phyloP scores from a whole-genome alignment of 2,329 filamentous ascomycete species.

The Colletotrichum coccodes region DNA sequence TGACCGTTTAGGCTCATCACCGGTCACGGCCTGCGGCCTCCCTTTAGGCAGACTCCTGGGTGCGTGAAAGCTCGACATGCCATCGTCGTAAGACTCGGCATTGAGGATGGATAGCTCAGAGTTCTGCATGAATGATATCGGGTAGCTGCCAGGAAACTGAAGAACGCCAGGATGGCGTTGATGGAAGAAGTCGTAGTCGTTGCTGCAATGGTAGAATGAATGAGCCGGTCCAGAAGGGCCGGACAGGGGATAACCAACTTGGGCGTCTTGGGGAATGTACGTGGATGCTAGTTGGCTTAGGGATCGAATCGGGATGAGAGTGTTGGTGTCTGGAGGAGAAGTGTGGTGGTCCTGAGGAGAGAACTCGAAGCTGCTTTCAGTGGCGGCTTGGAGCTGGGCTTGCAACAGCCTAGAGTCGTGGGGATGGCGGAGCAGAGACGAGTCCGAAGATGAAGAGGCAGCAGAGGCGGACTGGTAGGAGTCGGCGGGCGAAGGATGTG shows the following conservation, averaged over 20 bases:
- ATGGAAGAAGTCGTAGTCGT: background rate
- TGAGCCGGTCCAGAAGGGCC: conserved; percentile 3
- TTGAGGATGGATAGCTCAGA: conserved; percentile 54
- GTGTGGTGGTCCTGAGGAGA: conserved; percentile 5
- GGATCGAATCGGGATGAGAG: conserved; percentile 26
- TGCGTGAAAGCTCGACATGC: conserved; percentile 35
- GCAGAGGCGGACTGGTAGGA: background rate
- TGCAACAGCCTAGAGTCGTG: conserved; percentile 33
- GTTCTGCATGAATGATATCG: conserved; percentile 40
- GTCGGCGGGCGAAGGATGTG: background rate
- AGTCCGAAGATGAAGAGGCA: conserved; percentile 6
- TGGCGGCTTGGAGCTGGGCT: conserved; percentile 18
- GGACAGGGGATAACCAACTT: conserved; percentile 4
- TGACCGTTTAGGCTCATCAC: conserved; percentile 23
- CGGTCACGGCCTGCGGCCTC: conserved; percentile 21
- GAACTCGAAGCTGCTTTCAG: background rate
- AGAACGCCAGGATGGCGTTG: conserved; percentile 5
- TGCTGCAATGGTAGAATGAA: conserved; percentile 2
- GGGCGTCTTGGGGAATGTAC: background rate
- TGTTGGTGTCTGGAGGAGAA: background rate
- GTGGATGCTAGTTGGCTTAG: background rate
- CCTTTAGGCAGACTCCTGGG: conserved; percentile 32
- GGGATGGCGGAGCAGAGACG: conserved; percentile 28
- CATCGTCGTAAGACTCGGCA: conserved; percentile 57
- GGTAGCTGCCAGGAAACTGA: conserved; percentile 15